Evolutionary conservation across 1,284 basidiomycete genomes (phyloP).

Genomic region (Quambalaria eucalypti): DNA sequence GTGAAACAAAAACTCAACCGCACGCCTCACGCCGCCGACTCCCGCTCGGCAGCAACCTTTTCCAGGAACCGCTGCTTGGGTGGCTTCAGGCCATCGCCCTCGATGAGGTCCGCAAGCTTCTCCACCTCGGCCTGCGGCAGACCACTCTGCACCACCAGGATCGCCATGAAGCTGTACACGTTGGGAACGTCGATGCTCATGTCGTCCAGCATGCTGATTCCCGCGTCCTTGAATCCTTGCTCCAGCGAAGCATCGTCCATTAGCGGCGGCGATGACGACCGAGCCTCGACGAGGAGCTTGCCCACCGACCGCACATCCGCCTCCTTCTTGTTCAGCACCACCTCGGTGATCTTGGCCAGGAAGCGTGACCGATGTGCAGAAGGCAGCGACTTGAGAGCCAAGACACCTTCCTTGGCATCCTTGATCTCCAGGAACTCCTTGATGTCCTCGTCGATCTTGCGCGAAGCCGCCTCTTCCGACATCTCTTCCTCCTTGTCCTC

Average conservation of each 20-base stretch:
- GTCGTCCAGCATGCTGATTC: slow-evolving; percentile 69
- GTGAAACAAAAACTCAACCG: neutral
- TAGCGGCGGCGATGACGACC: slow-evolving; percentile 19
- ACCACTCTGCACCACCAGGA: slow-evolving; percentile 26
- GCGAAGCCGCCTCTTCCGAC: slow-evolving; percentile 62
- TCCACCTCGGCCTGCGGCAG: slow-evolving; percentile 37
- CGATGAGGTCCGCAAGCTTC: slow-evolving; percentile 35
- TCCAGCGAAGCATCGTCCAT: slow-evolving; percentile 55
- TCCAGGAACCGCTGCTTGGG: slow-evolving; percentile 43
- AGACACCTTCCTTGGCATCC: slow-evolving; percentile 74
- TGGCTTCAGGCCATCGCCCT: slow-evolving; percentile 40
- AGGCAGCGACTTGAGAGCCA: slow-evolving; percentile 55
- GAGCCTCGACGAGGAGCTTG: slow-evolving; percentile 37
- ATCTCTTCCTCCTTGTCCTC: slow-evolving; percentile 48
- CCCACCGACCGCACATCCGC: slow-evolving; percentile 60
- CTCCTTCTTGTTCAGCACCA: slow-evolving; percentile 70
- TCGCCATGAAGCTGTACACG: slow-evolving; percentile 67
- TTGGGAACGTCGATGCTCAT: slow-evolving; percentile 79
- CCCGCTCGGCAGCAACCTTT: slow-evolving; percentile 27
- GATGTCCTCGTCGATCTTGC: slow-evolving; percentile 60
- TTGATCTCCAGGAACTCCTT: slow-evolving; percentile 53
- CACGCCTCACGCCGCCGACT: neutral
- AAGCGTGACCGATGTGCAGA: slow-evolving; percentile 58
- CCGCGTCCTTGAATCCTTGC: slow-evolving; percentile 56
- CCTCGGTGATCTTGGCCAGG: slow-evolving; percentile 64